Conservation (phyloP, 345 rosid genomes). For the Erysimum cheiranthoides region DNA sequence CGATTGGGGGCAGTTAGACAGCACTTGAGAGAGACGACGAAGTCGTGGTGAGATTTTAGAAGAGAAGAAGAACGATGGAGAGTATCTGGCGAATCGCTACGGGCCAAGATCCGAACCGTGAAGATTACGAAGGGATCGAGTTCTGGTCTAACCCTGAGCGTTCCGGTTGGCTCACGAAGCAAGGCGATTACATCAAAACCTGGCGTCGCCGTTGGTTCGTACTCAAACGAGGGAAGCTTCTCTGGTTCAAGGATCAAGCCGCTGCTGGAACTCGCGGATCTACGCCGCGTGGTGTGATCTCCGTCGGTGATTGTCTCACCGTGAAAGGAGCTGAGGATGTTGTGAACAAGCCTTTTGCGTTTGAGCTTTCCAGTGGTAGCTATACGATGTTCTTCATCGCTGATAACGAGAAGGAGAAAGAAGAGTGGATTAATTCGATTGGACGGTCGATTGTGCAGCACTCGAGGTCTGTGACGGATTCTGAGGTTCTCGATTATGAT, state of each 20-base stretch:
- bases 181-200: constrained; percentile 83
- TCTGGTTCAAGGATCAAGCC: constrained; percentile 82
- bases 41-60: constrained; percentile 36
- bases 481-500: constrained; percentile 70
- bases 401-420: constrained; percentile 80
- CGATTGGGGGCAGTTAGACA: constrained; percentile 6
- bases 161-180: constrained; percentile 78
- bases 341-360: constrained; percentile 71
- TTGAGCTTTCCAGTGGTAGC: constrained; percentile 69
- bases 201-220: constrained; percentile 95
- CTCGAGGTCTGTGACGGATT: constrained; percentile 80
- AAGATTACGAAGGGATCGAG: constrained; percentile 66
- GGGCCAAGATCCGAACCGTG: constrained; percentile 71
- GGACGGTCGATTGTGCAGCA: constrained; percentile 85
- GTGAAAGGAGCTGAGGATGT: constrained; percentile 91
- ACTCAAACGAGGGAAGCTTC: constrained; percentile 77
- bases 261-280: constrained; percentile 52
- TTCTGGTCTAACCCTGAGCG: constrained; percentile 82
- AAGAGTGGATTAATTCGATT: constrained; percentile 91
- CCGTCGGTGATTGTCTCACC: constrained; percentile 70
- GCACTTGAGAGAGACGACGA: constrained; percentile 5
- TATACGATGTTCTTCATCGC: constrained; percentile 79
- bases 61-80: constrained; percentile 51
- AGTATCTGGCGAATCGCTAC: constrained; percentile 71
- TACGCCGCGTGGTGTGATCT: constrained; percentile 75